Evolutionary conservation across 495 filamentous ascomycete genomes (phyloP).

Genomic region (Chaetomium tenue): DNA sequence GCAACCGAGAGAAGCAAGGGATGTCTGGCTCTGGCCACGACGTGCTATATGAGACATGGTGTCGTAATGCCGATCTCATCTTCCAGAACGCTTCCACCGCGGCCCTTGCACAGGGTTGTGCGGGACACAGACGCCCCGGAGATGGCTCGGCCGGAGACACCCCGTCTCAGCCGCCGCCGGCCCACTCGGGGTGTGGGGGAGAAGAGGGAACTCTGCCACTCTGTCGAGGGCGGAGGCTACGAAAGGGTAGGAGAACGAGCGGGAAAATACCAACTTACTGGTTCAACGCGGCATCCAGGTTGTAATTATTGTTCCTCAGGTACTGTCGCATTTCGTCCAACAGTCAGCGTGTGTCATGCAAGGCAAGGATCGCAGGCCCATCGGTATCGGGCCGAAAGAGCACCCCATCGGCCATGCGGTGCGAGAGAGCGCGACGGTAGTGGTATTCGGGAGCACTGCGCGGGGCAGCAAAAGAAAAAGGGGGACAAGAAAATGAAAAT

Average conservation of each 20-base stretch:
- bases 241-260: not conserved
- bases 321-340: slow-evolving; percentile 37
- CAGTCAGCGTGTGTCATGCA: slow-evolving; percentile 23
- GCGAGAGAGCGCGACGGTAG: slow-evolving; percentile 17
- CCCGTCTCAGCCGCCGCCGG: not conserved
- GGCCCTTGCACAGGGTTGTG: not conserved
- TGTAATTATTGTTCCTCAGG: slow-evolving; percentile 44
- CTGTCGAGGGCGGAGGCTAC: not conserved
- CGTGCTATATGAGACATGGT: slow-evolving; percentile 33
- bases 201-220: not conserved
- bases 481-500: no score
- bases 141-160: not conserved
- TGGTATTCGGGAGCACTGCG: not conserved
- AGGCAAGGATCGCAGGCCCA: slow-evolving; percentile 32
- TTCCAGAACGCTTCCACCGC: slow-evolving; percentile 18
- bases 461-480: slow-evolving; percentile 13
- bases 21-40: slow-evolving; percentile 18
- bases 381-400: slow-evolving; percentile 34
- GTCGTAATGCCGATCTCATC: slow-evolving; percentile 34
- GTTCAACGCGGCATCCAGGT: slow-evolving; percentile 48
- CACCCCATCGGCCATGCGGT: slow-evolving; percentile 22
- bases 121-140: not conserved
- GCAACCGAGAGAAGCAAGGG: slow-evolving; percentile 6
- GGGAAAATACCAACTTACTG: slow-evolving; percentile 11
- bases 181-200: slow-evolving; percentile 7